phyloP scores from a whole-genome alignment of 1,284 basidiomycete genomes.

The Testicularia cyperi region DNA sequence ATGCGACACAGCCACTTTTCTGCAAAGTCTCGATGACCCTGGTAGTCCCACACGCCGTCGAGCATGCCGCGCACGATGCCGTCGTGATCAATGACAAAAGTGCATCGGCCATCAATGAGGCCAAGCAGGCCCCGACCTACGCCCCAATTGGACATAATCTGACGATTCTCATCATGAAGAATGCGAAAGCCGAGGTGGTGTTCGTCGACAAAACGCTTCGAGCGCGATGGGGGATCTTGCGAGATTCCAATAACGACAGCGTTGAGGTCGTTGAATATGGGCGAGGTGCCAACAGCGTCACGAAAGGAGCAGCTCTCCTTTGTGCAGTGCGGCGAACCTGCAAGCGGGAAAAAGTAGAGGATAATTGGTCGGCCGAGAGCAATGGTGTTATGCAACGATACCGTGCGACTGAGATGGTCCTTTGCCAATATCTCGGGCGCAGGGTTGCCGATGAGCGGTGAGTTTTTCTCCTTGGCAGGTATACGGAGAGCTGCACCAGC shows the following conservation, averaged over 20 bases:
- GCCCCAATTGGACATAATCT: slow-evolving; percentile 39
- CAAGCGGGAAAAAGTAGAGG: slow-evolving; percentile 53
- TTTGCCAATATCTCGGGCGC: slow-evolving; percentile 48
- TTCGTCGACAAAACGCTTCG: slow-evolving; percentile 42
- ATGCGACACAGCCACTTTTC: slow-evolving; percentile 49
- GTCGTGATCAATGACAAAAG: slow-evolving; percentile 49
- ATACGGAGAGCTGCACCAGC: slow-evolving; percentile 25
- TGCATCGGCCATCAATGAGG: slow-evolving; percentile 41
- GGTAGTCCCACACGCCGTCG: slow-evolving; percentile 45
- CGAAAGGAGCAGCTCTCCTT: slow-evolving; percentile 46
- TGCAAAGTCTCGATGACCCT: slow-evolving; percentile 44
- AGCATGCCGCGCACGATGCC: slow-evolving; percentile 48
- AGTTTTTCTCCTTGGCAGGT: slow-evolving; percentile 31
- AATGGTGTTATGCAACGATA: slow-evolving; percentile 50
- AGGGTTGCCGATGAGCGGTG: slow-evolving; percentile 36
- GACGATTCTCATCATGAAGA: slow-evolving; percentile 35
- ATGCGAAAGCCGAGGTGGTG: slow-evolving; percentile 42
- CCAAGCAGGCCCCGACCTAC: slow-evolving; percentile 37
- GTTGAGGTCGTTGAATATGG: slow-evolving; percentile 48
- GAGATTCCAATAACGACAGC: slow-evolving; percentile 53
- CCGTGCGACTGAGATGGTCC: slow-evolving; percentile 39
- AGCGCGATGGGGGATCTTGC: slow-evolving; percentile 35
- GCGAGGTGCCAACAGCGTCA: slow-evolving; percentile 42
- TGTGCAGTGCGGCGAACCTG: slow-evolving; percentile 52
- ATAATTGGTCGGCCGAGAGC: slow-evolving; percentile 44